Evolutionary conservation across 2,329 filamentous ascomycete species (phyloP).

Genomic region (Massarina eburnea): DNA sequence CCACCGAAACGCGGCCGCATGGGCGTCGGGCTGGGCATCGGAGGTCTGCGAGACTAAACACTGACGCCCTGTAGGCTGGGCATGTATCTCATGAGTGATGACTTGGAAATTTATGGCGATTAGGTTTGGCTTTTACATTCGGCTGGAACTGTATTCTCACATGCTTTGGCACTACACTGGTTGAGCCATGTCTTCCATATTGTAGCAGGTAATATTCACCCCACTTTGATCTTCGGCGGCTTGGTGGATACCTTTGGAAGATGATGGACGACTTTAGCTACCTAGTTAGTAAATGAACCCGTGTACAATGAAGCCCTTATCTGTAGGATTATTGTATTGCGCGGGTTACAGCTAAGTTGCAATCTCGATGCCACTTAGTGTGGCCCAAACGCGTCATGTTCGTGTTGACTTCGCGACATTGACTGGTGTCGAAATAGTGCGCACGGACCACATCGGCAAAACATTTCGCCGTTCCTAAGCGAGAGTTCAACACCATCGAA

Average conservation of each 20-base stretch:
- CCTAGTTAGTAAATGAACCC: constrained; percentile 14
- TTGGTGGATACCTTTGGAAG: constrained; percentile 4
- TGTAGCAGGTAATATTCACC: constrained; percentile 12
- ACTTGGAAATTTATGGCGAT: background rate
- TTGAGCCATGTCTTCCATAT: constrained; percentile 5
- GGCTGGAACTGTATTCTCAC: constrained; percentile 5
- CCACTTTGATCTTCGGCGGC: constrained; percentile 2
- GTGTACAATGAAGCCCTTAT: background rate
- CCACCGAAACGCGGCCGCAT: constrained; percentile 55
- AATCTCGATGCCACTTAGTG: background rate
- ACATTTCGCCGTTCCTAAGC: constrained; percentile 21
- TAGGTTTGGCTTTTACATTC: constrained; percentile 5
- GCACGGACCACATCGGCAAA: constrained; percentile 17
- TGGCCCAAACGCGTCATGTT: background rate
- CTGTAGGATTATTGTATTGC: background rate
- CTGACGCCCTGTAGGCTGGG: background rate
- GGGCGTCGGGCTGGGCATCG: constrained; percentile 57
- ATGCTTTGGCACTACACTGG: constrained; percentile 2
- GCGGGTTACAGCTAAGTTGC: background rate
- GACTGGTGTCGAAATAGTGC: background rate
- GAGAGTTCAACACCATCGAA: constrained; percentile 16
- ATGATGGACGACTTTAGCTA: background rate
- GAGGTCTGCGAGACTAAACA: constrained; percentile 38
- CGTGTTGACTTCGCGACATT: background rate
- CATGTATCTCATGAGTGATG: constrained; percentile 8